phyloP scores from a whole-genome alignment of 306 rosid species.

The Vigna unguiculata region DNA sequence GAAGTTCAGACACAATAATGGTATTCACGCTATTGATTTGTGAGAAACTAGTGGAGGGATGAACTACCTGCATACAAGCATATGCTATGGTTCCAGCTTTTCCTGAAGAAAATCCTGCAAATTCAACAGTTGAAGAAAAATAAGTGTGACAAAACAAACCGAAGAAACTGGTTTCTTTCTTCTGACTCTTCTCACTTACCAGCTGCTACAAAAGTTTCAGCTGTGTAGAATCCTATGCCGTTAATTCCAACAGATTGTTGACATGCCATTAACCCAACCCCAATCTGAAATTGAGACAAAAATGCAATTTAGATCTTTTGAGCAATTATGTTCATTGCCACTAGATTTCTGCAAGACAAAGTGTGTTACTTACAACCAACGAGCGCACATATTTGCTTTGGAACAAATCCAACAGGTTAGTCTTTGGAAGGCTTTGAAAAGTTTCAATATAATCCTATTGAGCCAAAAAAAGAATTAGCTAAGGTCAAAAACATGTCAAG shows the following conservation, averaged over 20 bases:
- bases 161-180: background rate
- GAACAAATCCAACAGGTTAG: conserved; percentile 67
- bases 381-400: conserved; percentile 65
- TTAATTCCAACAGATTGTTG: conserved; percentile 90
- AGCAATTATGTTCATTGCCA: conserved; percentile 1
- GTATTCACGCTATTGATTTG: conserved; percentile 13
- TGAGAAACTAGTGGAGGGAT: conserved; percentile 18
- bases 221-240: conserved; percentile 77
- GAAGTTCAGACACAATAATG: conserved; percentile 24
- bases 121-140: conserved; percentile 2
- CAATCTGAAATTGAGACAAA: conserved; percentile 62
- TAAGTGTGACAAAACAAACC: background rate
- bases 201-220: conserved; percentile 71
- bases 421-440: conserved; percentile 65
- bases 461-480: conserved; percentile 11
- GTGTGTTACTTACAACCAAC: conserved; percentile 64
- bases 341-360: conserved; percentile 31
- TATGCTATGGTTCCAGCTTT: conserved; percentile 72
- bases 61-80: conserved; percentile 71
- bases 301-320: conserved; percentile 4
- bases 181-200: conserved; percentile 54
- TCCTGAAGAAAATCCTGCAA: conserved; percentile 69
- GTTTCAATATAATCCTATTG: conserved; percentile 74
- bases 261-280: conserved; percentile 83
- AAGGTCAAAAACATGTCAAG: conserved; percentile 23